These are phyloP conservation scores for Conringia planisiliqua DNA, from an alignment of 345 rosid species.

Conservation along the genomic window DNA sequence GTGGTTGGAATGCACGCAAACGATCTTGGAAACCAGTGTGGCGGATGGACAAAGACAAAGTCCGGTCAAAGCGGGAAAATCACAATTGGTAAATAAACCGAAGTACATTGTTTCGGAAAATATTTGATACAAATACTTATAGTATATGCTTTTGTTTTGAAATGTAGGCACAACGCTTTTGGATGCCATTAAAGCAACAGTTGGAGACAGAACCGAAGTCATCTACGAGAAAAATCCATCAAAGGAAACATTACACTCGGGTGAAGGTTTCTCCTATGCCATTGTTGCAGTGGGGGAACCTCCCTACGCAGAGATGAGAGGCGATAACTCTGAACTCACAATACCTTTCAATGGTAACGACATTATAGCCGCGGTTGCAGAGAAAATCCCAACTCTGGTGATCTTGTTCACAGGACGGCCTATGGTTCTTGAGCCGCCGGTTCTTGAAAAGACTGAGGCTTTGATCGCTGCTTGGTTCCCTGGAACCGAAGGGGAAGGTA, in stretches of 20 bases:
- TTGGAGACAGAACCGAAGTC: slow-evolving; percentile 65
- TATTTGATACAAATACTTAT: neutral
- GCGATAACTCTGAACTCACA: slow-evolving; percentile 56
- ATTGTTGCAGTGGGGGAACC: slow-evolving; percentile 77
- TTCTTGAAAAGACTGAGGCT: slow-evolving; percentile 59
- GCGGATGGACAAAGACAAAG: slow-evolving; percentile 78
- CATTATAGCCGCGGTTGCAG: slow-evolving; percentile 48
- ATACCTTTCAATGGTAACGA: slow-evolving; percentile 62
- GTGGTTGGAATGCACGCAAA: slow-evolving; percentile 71
- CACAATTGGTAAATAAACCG: slow-evolving; percentile 47
- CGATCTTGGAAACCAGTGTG: slow-evolving; percentile 76
- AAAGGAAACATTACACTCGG: slow-evolving; percentile 41
- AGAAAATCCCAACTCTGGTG: slow-evolving; percentile 55
- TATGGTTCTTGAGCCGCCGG: slow-evolving; percentile 48
- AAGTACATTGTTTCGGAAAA: neutral
- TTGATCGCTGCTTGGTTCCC: slow-evolving; percentile 92
- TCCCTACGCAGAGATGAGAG: slow-evolving; percentile 68
- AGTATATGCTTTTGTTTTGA: neutral
- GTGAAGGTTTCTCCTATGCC: slow-evolving; percentile 51
- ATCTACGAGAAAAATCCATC: slow-evolving; percentile 57
- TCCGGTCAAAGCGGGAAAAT: slow-evolving; percentile 64
- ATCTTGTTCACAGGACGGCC: slow-evolving; percentile 80
- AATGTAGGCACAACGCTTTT: slow-evolving; percentile 70
- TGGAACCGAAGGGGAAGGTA: slow-evolving; percentile 74
- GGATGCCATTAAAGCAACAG: slow-evolving; percentile 60